phyloP scores from a whole-genome alignment of 2,329 filamentous ascomycete genomes.

The Pseudogymnoascus destructans region DNA sequence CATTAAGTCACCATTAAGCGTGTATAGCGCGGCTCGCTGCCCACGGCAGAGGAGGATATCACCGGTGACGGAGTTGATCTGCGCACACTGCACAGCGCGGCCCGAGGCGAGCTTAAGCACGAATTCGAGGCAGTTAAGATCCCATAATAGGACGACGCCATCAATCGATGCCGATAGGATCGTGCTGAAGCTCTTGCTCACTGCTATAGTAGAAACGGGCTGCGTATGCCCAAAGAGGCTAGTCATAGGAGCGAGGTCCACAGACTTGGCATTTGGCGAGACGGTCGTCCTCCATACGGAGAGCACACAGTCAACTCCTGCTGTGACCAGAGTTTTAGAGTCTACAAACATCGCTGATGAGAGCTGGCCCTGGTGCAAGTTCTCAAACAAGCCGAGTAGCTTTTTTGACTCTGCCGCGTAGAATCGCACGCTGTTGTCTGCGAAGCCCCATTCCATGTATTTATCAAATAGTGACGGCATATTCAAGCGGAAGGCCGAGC shows the following conservation, averaged over 20 bases:
- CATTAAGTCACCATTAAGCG: slow-evolving; percentile 73
- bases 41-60: slow-evolving; percentile 79
- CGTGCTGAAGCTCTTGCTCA: slow-evolving; percentile 78
- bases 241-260: slow-evolving; percentile 66
- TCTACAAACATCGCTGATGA: slow-evolving; percentile 76
- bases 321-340: slow-evolving; percentile 80
- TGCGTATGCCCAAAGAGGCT: slow-evolving; percentile 85
- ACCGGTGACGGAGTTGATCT: slow-evolving; percentile 81
- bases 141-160: slow-evolving; percentile 81
- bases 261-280: slow-evolving; percentile 48
- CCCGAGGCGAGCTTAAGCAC: slow-evolving; percentile 57
- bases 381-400: slow-evolving; percentile 79
- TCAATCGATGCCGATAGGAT: slow-evolving; percentile 73
- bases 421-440: slow-evolving; percentile 85
- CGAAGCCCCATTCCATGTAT: slow-evolving; percentile 91
- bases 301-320: slow-evolving; percentile 83
- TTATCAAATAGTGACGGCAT: slow-evolving; percentile 79
- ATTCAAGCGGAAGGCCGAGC: slow-evolving; percentile 73
- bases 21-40: slow-evolving; percentile 63
- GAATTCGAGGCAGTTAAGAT: slow-evolving; percentile 80
- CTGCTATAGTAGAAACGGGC: slow-evolving; percentile 67
- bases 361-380: slow-evolving; percentile 82
- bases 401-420: slow-evolving; percentile 74
- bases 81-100: slow-evolving; percentile 55
- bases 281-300: slow-evolving; percentile 62